Conservation (phyloP, 192 early-diverging fungal species). For the Entomortierella beljakovae region DNA sequence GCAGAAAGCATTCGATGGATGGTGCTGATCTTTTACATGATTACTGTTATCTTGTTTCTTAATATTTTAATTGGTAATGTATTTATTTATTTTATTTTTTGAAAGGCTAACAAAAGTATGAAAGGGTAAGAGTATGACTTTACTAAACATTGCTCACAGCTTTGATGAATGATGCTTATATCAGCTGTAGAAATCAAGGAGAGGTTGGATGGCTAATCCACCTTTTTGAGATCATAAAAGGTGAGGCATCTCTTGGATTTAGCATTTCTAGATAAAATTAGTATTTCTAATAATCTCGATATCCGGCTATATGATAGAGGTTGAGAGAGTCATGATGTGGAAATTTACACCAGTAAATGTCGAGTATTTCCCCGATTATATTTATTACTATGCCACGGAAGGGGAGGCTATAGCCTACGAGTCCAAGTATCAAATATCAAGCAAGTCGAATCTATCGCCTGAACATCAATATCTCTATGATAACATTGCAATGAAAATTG, state of each 20-base stretch:
- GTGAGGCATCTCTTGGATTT: too few species aligned
- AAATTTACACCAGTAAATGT: neutral
- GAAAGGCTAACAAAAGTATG: too few species aligned
- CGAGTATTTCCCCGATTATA: neutral
- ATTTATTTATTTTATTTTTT: neutral
- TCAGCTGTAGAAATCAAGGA: constrained; percentile 11
- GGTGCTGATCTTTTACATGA: constrained; percentile 22
- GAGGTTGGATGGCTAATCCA: constrained; percentile 18
- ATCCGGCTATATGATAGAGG: too few species aligned
- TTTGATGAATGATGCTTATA: constrained; percentile 27
- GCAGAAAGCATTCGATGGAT: constrained; percentile 10
- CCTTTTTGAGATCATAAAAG: constrained; percentile 19
- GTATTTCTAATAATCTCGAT: too few species aligned
- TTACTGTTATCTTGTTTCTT: constrained; percentile 31
- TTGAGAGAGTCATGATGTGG: neutral
- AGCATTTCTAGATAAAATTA: too few species aligned
- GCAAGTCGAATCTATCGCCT: neutral
- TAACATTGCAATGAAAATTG: too few species aligned
- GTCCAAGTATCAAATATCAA: neutral
- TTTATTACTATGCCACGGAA: neutral
- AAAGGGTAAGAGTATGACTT: neutral
- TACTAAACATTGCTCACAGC: neutral
- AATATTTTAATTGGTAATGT: constrained; percentile 32
- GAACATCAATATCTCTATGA: neutral
- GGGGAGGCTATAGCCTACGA: neutral